phyloP scores from a whole-genome alignment of 2,329 filamentous ascomycete species.

The Ascocoryne sarcoides region DNA sequence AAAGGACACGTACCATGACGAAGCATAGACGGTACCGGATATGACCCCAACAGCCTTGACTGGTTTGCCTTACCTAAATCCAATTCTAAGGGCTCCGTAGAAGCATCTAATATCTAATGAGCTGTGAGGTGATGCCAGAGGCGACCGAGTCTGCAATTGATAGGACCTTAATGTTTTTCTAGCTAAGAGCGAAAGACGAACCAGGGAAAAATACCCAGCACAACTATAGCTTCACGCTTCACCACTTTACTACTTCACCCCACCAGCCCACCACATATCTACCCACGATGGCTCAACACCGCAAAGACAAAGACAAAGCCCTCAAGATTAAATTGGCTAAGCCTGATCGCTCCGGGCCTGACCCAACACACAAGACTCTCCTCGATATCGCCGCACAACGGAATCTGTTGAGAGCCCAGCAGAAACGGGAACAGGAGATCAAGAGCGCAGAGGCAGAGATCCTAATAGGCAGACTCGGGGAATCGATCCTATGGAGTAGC shows the following conservation, averaged over 20 bases:
- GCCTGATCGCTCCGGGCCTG: constrained; percentile 57
- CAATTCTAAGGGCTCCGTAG: no score
- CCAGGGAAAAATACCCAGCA: neutral
- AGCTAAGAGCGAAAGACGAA: neutral
- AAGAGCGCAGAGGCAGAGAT: constrained; percentile 21
- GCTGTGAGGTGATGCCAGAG: no score
- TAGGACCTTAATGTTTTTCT: no score
- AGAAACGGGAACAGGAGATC: constrained; percentile 19
- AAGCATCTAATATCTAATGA: no score
- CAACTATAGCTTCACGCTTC: neutral
- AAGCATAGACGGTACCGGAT: no score
- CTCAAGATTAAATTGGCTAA: constrained; percentile 53
- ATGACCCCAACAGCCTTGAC: no score
- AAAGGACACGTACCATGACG: no score
- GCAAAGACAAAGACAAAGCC: constrained; percentile 37
- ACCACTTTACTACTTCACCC: no score
- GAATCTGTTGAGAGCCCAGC: constrained; percentile 33
- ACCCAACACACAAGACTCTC: constrained; percentile 54
- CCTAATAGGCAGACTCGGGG: constrained; percentile 29
- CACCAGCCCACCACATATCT: no score
- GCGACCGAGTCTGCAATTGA: no score
- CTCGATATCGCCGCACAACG: constrained; percentile 62
- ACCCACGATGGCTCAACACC: constrained; percentile 38
- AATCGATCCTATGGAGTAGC: constrained; percentile 48
- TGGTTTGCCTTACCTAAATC: no score